Percentiles rank a stretch among this genome's conserved stretches.
These are phyloP conservation scores for Zychaea mexicana DNA, from an alignment of 371 early-diverging fungal species.

Conservation along the genomic window DNA sequence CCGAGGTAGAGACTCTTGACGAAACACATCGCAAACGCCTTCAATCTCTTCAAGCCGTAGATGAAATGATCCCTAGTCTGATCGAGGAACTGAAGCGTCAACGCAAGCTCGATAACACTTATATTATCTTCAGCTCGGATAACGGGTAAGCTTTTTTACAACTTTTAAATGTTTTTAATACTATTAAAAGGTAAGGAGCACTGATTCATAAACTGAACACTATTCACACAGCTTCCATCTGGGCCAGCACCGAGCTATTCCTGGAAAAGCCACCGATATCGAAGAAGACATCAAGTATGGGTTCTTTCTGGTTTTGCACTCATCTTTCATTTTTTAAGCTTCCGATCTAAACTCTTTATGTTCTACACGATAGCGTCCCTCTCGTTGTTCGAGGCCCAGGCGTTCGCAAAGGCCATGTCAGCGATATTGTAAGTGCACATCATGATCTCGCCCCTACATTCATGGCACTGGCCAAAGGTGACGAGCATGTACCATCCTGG, in stretches of 20 bases:
- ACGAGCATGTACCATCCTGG: slow-evolving; percentile 36
- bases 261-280: slow-evolving; percentile 62
- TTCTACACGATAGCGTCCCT: slow-evolving; percentile 49
- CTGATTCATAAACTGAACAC: neutral
- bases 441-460: slow-evolving; percentile 67
- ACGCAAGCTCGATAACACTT: slow-evolving; percentile 65
- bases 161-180: too few relatives aligned
- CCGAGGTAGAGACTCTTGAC: slow-evolving; percentile 48
- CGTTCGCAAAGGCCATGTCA: slow-evolving; percentile 46
- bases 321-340: too few relatives aligned
- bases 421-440: slow-evolving; percentile 55
- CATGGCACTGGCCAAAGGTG: slow-evolving; percentile 53
- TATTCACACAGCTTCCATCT: slow-evolving; percentile 50
- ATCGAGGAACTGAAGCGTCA: slow-evolving; percentile 55
- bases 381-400: slow-evolving; percentile 68
- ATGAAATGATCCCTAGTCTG: slow-evolving; percentile 61
- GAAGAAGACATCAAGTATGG: slow-evolving; percentile 64
- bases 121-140: slow-evolving; percentile 65
- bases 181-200: too few relatives aligned
- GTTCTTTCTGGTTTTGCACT: too few relatives aligned
- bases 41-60: slow-evolving; percentile 64
- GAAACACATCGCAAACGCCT: slow-evolving; percentile 57
- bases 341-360: too few relatives aligned
- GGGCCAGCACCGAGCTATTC: slow-evolving; percentile 63
- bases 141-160: slow-evolving; percentile 44